Conservation (phyloP, 257 asterid genomes). For the Euphrasia confusa region DNA sequence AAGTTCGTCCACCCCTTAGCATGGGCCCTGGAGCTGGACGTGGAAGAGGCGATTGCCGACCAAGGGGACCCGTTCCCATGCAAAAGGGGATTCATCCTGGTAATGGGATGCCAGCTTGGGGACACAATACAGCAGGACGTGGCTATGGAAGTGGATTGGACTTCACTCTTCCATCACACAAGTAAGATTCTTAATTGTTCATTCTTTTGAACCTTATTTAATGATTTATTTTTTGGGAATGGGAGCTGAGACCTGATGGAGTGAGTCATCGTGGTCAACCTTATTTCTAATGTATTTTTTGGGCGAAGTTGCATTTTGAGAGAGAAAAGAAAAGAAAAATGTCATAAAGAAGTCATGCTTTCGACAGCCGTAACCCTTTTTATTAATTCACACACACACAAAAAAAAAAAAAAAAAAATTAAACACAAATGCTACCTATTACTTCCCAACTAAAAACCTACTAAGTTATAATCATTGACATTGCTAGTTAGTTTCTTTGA, state of each 20-base stretch:
- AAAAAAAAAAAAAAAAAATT: neutral
- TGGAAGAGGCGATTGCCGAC: slow-evolving; percentile 99
- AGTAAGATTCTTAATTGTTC: slow-evolving; percentile 46
- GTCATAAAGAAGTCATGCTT: neutral
- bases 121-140: slow-evolving; percentile 57
- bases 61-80: slow-evolving; percentile 37
- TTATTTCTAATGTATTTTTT: neutral
- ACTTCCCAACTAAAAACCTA: neutral
- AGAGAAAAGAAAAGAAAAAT: neutral
- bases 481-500: neutral
- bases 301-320: neutral
- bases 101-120: slow-evolving; percentile 33
- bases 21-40: slow-evolving; percentile 70
- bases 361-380: neutral
- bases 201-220: neutral
- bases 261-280: neutral
- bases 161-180: slow-evolving; percentile 97
- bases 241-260: slow-evolving; percentile 4
- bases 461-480: neutral
- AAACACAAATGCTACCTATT: neutral
- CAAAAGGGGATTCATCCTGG: slow-evolving; percentile 65
- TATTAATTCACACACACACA: neutral
- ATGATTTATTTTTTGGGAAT: neutral
- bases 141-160: slow-evolving; percentile 94
- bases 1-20: slow-evolving; percentile 28